These are phyloP conservation scores for Herpotrichia juniperi DNA, from an alignment of 2,329 filamentous ascomycete genomes.

Conservation along the genomic window DNA sequence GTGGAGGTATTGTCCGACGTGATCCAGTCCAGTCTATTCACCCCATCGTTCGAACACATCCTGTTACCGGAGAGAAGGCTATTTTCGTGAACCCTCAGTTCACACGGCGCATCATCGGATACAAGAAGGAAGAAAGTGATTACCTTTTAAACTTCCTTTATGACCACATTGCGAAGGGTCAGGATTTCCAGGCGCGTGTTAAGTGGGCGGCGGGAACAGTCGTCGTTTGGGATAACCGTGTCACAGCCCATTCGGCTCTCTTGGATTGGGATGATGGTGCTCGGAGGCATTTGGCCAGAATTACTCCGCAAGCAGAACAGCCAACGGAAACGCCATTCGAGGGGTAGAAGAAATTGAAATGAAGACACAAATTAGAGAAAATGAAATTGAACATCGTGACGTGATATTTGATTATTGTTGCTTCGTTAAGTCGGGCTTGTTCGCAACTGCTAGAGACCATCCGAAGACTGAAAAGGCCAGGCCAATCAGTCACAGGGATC, in stretches of 20 bases:
- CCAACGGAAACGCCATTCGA: conserved; percentile 70
- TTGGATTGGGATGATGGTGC: conserved; percentile 83
- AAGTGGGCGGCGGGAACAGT: conserved; percentile 83
- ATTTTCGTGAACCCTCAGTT: conserved; percentile 86
- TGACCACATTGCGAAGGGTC: conserved; percentile 73
- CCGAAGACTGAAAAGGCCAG: no score
- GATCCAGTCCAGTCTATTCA: conserved; percentile 78
- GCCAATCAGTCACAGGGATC: no score
- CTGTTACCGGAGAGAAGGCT: conserved; percentile 80
- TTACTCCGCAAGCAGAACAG: conserved; percentile 81
- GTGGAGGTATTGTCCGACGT: conserved; percentile 73
- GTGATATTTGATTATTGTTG: no score
- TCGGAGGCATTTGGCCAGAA: conserved; percentile 77
- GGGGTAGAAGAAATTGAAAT: conserved; percentile 20
- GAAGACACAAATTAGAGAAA: no score
- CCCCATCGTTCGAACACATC: conserved; percentile 81
- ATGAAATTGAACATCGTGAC: no score
- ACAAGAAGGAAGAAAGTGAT: conserved; percentile 88
- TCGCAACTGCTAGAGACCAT: no score
- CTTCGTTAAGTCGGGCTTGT: no score
- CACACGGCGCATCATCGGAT: conserved; percentile 78
- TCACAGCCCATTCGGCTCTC: conserved; percentile 78
- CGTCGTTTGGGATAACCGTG: conserved; percentile 85
- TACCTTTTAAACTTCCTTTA: conserved; percentile 77
- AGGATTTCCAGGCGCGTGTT: conserved; percentile 75